Conservation (phyloP, 1,284 basidiomycete genomes). For the Sporisorium iseilematis-ciliati region DNA sequence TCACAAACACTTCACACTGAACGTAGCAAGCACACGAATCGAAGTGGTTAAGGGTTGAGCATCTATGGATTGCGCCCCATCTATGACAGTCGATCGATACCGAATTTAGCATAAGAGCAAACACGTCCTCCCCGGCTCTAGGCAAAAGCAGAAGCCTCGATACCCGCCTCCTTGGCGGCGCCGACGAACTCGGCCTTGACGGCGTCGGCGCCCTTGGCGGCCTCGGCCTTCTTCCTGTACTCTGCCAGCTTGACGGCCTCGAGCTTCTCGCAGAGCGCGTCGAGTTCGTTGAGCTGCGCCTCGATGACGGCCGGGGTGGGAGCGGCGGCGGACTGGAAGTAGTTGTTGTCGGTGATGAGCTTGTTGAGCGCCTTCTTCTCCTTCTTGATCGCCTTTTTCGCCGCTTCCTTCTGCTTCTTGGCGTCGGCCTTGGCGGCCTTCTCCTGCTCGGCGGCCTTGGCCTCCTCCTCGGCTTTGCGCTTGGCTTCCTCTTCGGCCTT, state of each 20-base stretch:
- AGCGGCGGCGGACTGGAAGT: constrained; percentile 73
- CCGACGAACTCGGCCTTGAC: constrained; percentile 72
- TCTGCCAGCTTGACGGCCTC: constrained; percentile 73
- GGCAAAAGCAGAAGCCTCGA: constrained; percentile 61
- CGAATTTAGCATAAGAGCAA: not conserved
- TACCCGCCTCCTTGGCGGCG: constrained; percentile 71
- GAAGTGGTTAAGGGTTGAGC: not conserved
- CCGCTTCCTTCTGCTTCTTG: constrained; percentile 88
- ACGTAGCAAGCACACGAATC: not conserved
- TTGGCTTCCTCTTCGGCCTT: constrained; percentile 78
- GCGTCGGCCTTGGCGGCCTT: constrained; percentile 81
- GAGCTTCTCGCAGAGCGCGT: constrained; percentile 72
- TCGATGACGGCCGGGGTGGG: constrained; percentile 73
- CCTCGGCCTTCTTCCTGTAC: constrained; percentile 73
- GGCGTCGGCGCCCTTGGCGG: constrained; percentile 60
- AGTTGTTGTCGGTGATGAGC: constrained; percentile 74
- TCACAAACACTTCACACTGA: not conserved
- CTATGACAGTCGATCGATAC: not conserved
- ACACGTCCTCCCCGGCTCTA: constrained; percentile 4
- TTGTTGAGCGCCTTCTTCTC: constrained; percentile 69
- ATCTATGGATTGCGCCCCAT: constrained; percentile 16
- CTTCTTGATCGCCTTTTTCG: constrained; percentile 69
- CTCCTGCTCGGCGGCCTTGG: constrained; percentile 72
- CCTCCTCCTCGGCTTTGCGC: constrained; percentile 78
- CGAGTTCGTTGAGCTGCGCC: constrained; percentile 74